Base-by-base conservation (phyloP, 192 early-diverging fungal genomes). In the Coemansia erecta region DNA sequence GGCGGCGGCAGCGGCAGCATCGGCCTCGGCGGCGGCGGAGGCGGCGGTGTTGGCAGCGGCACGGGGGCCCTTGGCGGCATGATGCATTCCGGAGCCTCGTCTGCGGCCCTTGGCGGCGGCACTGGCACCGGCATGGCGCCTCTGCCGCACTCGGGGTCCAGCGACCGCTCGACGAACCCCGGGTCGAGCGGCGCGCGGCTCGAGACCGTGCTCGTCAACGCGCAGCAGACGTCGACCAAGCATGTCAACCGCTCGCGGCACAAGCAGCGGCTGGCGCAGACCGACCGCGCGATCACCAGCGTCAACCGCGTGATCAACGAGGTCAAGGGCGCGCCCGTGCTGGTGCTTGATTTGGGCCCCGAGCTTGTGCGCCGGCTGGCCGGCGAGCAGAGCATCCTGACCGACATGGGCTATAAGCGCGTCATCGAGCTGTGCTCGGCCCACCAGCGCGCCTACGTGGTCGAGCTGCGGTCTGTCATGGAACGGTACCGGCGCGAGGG, bases 371-470 rank as follows among this genome's bases (percentile, higher is more conserved):
- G 77, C 8, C 64, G 78, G 22, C 58, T 91, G 51, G 65, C 71
- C 0, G 84, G 85, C 56, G 75, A 78, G 24, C 82, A 81, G 40
- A 82, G 80, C 42, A 83, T 89, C 33, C 75, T 85, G 35, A 71
- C 82, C 22, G 87, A 91, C 48, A 77, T 83, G 13, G 85, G 85
- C 18, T 86, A 84, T 62, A 84, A 84, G 58, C 81, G 84, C 19
- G 81, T 84, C 21, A 61, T 80, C 66, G 77, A 80, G 42, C 52
- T 66, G 57, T 83, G 77, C 47, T 82, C 81, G 7, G 80, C 78
- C 7, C 81, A 81, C 23, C 83, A 82, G 56, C 72, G 80, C 3
- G 74, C 82, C 9, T 80, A 82, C 24, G 68, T 86, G 43, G 63
- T 81, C 10, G 83, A 86, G 72, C 51, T 84, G 19, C 57, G 80